These are phyloP conservation scores for Jaapia argillacea DNA, from an alignment of 768 basidiomycete genomes.

Conservation along the genomic window DNA sequence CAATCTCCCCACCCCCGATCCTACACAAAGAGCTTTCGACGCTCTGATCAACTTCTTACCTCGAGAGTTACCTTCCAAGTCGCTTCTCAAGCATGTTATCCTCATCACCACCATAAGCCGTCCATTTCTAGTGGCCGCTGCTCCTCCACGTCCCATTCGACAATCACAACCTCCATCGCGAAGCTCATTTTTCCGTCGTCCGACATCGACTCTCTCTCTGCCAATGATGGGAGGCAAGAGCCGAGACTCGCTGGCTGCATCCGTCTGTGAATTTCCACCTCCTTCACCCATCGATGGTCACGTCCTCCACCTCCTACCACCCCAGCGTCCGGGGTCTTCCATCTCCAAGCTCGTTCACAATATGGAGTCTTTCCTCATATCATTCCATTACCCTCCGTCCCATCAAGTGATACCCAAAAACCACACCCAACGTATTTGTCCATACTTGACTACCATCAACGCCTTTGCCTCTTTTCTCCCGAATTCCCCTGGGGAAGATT, in stretches of 20 bases:
- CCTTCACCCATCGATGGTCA: conserved; percentile 13
- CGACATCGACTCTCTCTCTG: conserved; percentile 2
- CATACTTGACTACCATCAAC: conserved; percentile 13
- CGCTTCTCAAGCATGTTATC: conserved; percentile 27
- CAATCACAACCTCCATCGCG: conserved; percentile 1
- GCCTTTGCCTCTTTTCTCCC: conserved; percentile 4
- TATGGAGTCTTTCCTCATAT: conserved; percentile 27
- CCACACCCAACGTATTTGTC: conserved; percentile 14
- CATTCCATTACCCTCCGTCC: conserved; percentile 20
- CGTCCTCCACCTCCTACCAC: conserved; percentile 22
- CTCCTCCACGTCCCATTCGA: conserved; percentile 4
- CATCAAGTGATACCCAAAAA: conserved; percentile 20
- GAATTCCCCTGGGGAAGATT: too few relatives aligned
- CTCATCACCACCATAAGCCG: conserved; percentile 28
- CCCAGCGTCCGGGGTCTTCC: conserved; percentile 8
- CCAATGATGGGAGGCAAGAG: conserved; percentile 8
- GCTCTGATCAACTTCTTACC: conserved; percentile 28
- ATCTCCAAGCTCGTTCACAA: conserved; percentile 21
- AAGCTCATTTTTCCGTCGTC: conserved; percentile 6
- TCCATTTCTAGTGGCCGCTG: conserved; percentile 21
- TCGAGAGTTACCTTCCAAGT: conserved; percentile 17
- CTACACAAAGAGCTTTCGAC: conserved; percentile 26
- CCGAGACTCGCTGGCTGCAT: conserved; percentile 5
- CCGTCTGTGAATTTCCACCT: neutral
- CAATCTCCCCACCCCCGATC: conserved; percentile 17